Evolutionary conservation across 2,329 filamentous ascomycete species (phyloP).

Genomic region (Coniella vitis): DNA sequence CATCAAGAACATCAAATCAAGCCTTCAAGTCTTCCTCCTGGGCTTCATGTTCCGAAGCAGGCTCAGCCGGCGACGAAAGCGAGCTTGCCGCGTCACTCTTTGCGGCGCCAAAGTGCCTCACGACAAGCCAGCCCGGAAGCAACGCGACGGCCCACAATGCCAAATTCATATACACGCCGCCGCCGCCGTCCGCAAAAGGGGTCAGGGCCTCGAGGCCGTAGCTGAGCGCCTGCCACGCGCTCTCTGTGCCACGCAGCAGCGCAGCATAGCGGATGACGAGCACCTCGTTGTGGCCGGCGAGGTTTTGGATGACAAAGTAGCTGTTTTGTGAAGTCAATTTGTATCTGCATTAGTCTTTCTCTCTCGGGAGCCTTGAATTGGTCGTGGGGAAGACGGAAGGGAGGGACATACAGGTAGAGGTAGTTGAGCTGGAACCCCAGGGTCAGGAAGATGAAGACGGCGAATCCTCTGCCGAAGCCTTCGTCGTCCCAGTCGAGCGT

Average conservation of each 20-base stretch:
- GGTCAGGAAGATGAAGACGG: conserved; percentile 60
- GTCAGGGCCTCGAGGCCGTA: conserved; percentile 59
- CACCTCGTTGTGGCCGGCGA: conserved; percentile 48
- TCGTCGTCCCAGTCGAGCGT: conserved; percentile 58
- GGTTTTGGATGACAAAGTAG: conserved; percentile 63
- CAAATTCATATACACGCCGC: conserved; percentile 65
- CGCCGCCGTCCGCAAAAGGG: conserved; percentile 58
- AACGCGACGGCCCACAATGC: conserved; percentile 59
- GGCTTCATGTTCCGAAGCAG: background rate
- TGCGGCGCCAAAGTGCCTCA: conserved; percentile 2
- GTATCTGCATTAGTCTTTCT: no score
- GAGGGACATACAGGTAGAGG: conserved; percentile 51
- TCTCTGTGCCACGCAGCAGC: conserved; percentile 63
- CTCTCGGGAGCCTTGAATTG: no score
- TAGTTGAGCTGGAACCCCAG: conserved; percentile 68
- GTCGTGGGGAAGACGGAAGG: no score
- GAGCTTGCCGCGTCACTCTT: background rate
- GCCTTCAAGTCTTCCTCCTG: conserved; percentile 22
- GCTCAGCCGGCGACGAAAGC: conserved; percentile 37
- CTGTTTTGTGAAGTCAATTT: no score
- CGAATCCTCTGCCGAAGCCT: conserved; percentile 61
- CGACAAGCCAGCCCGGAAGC: conserved; percentile 59
- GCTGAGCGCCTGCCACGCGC: conserved; percentile 65
- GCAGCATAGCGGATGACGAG: conserved; percentile 64
- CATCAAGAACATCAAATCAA: no score